Evolutionary conservation across 2,329 filamentous ascomycete species (phyloP).

Genomic region (Coleophoma crateriformis): DNA sequence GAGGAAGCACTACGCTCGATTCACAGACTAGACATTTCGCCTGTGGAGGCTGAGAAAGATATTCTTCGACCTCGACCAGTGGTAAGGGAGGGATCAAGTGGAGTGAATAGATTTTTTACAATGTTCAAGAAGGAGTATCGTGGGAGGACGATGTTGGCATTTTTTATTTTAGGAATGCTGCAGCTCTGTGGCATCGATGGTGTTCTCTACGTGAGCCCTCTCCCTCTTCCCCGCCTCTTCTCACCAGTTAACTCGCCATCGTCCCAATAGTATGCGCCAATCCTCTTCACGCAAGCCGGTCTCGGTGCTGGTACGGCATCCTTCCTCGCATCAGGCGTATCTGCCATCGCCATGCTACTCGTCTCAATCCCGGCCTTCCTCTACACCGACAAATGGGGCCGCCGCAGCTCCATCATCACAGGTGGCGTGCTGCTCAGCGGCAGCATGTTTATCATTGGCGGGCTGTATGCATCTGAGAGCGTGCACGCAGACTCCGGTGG

Average conservation of each 20-base stretch:
- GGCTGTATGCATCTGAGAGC: conserved; percentile 40
- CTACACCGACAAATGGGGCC: conserved; percentile 50
- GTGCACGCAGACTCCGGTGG: conserved; percentile 32
- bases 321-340: conserved; percentile 55
- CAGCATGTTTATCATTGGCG: conserved; percentile 46
- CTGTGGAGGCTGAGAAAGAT: neutral
- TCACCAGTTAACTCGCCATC: neutral
- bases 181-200: conserved; percentile 57
- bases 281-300: conserved; percentile 53
- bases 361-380: conserved; percentile 49
- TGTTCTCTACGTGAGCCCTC: conserved; percentile 45
- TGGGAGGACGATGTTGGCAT: conserved; percentile 39
- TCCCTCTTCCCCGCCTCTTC: neutral
- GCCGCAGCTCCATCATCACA: conserved; percentile 45
- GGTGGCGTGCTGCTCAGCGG: conserved; percentile 44
- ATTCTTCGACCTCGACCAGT: neutral
- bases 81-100: neutral
- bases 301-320: conserved; percentile 44
- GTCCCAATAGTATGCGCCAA: conserved; percentile 46
- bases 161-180: conserved; percentile 50
- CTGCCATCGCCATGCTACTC: conserved; percentile 48
- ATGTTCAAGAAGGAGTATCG: conserved; percentile 33
- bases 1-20: conserved; percentile 34
- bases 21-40: neutral
- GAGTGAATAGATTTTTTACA: neutral